Percentiles rank a stretch among this genome's conserved stretches.
These are phyloP conservation scores for Linum tenue DNA, from an alignment of 345 rosid genomes.

Conservation along the genomic window DNA sequence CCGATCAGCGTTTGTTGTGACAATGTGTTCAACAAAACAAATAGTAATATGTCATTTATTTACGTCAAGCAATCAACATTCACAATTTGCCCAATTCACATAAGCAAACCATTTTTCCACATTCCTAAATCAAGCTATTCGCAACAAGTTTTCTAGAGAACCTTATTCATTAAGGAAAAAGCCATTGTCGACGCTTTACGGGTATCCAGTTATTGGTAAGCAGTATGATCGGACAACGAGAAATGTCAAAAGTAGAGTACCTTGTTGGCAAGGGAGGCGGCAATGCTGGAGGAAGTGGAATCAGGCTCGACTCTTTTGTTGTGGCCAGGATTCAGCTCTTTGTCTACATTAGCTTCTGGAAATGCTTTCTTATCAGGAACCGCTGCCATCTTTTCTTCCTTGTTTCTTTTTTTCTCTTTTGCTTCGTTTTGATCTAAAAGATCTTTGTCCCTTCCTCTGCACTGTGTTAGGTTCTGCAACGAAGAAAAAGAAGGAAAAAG, in stretches of 20 bases:
- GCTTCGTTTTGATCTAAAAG: background rate
- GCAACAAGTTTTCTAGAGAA: too few relatives aligned
- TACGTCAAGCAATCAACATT: too few relatives aligned
- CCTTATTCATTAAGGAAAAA: background rate
- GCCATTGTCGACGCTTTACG: too few relatives aligned
- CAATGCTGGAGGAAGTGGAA: constrained; percentile 36
- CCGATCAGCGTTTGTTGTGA: too few relatives aligned
- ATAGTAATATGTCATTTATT: too few relatives aligned
- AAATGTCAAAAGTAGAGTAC: constrained; percentile 5
- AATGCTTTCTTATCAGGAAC: constrained; percentile 17
- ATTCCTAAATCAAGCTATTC: too few relatives aligned
- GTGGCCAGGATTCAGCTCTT: constrained; percentile 31
- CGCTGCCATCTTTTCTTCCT: constrained; percentile 26
- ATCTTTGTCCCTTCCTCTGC: background rate
- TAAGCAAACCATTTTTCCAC: too few relatives aligned
- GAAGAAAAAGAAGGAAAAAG: too few relatives aligned
- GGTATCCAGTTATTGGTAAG: too few relatives aligned
- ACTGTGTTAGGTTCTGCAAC: too few relatives aligned
- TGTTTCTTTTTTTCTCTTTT: background rate
- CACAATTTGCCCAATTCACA: too few relatives aligned
- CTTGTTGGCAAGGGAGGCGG: constrained; percentile 20
- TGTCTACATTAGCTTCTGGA: constrained; percentile 37
- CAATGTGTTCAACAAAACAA: too few relatives aligned
- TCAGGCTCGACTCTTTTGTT: constrained; percentile 36
- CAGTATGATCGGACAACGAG: background rate